Base-by-base conservation (phyloP, 2,329 filamentous ascomycete species). In the Dothideomycetes sp. region DNA sequence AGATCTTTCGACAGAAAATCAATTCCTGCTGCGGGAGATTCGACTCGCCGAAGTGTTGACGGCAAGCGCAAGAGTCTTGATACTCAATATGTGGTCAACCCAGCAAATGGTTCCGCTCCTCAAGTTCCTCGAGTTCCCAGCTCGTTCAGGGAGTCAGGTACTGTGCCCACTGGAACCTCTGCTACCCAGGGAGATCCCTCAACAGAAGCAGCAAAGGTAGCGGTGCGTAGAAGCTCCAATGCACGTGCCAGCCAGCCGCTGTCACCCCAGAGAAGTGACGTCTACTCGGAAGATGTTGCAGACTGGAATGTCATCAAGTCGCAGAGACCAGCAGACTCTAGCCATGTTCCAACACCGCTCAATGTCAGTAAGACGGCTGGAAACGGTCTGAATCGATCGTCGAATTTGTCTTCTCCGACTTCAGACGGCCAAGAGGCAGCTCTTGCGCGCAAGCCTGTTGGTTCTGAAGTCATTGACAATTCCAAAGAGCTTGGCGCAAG, bases 271-370 rank as follows among this genome's bases (percentile, higher is more conserved):
- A 30, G 20, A 39, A 29, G 45, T 19, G 43, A 42, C 33, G 44
- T 45, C 13, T 79, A 74, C 49, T 74, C 73, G 12, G 77, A 80
- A 53, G 76, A 80, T 52, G 74, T 80, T 2, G 76, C 75, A 2
- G 74, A 79, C 47, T 65, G 78, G 23, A 81, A 81, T 46, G 61
- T 76, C 23, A 33, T 32, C 20, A 30, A 37, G 5, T 18, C 32
- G 57, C 30, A 43, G 17, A 41, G 34, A 15, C 42, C 30, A 42
- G 2, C 9, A 33, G 29, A 16, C 13, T 23, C 41, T 10, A 19
- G 24, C 20, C 38, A 48, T n/a, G 18, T 34, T 1, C 42, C 47
- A 20, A 31, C 35, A 15, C 45, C 47, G 11, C 28, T 47, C 4
- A 49, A 45, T 15, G 33, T 46, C 17, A 44, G n/a, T 1, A 47